Evolutionary conservation across 352 stramenopile genomes (phyloP), one percentile per base, ranked within the genome.

Genomic region (Phytophthora sp.): DNA sequence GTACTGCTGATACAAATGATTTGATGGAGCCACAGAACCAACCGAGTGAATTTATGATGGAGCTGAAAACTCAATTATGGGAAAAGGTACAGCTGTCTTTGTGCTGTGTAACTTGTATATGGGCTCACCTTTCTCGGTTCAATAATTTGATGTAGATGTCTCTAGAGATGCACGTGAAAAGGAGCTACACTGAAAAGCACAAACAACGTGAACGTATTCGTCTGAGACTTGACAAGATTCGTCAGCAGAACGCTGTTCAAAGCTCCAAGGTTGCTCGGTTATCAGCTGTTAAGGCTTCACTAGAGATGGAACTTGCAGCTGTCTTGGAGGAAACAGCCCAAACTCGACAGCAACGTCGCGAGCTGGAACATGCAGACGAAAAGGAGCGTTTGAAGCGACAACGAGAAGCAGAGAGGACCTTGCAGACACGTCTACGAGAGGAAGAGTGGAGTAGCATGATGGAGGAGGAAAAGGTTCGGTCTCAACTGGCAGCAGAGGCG

Each of bases 391-490:
- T 66, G 3, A 72, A 76, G 16, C 70, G 73, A 3, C 82, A 86
- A 23, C 71, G 72, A 67, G 80, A 89, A 31, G 82, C 76, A 5
- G 78, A 91, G 36, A 59, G 71, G 26, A 66, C 60, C 12, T 64
- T 91, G 31, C 70, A 78, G 24, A 63, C 66, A 8, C 66, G 77
- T 7, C 52, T 91, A 9, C 71, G 71, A 0, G 57, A 80, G 16
- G 82, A 91, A 52, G 82, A 91, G 29, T 77, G 80, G 45, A 65
- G 53, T 4, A 77, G 30, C 16, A 71, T 89, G 55, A 74, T 84
- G 45, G 69, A 83, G 12, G 77, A 88, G 1, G 82, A 91, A 59
- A 80, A 77, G 30, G 58, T 18, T 18, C 74, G 74, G 8, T 79
- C 73, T 31, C 71, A 79, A 30, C 38, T 80, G 11, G 80, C 82